A percentile compares a stretch with the other conserved stretches of the same genome.
Evolutionary conservation across 2,329 filamentous ascomycete species (phyloP).

Genomic region (Sphaceloma murrayae): DNA sequence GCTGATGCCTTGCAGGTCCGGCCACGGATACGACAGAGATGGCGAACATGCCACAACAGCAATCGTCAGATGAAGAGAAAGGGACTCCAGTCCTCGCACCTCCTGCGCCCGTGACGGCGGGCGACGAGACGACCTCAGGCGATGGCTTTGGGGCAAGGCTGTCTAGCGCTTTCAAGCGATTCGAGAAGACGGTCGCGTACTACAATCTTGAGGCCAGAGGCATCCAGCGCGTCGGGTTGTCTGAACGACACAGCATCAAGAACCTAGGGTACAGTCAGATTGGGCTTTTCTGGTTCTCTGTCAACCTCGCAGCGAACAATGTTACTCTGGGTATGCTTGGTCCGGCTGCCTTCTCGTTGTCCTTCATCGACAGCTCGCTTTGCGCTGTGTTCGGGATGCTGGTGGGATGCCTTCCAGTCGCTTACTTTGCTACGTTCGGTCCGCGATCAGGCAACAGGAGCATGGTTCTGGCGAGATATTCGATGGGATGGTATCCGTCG

Average conservation of each 20-base stretch:
- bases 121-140: neutral
- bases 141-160: constrained; percentile 14
- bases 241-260: constrained; percentile 45
- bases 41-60: constrained; percentile 8
- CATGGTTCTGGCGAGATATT: constrained; percentile 52
- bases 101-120: neutral
- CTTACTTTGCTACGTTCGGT: constrained; percentile 54
- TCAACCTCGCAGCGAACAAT: constrained; percentile 55
- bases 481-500: constrained; percentile 57
- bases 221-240: constrained; percentile 47
- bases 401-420: constrained; percentile 45
- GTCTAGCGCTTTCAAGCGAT: constrained; percentile 20
- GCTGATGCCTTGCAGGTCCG: constrained; percentile 16
- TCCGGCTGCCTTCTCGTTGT: constrained; percentile 48
- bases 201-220: constrained; percentile 52
- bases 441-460: constrained; percentile 53
- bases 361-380: constrained; percentile 48
- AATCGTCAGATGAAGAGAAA: constrained; percentile 20
- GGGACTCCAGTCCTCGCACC: constrained; percentile 16
- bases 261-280: constrained; percentile 46
- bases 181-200: constrained; percentile 36
- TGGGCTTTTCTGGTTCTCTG: constrained; percentile 50
- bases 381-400: constrained; percentile 50
- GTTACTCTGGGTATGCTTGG: constrained; percentile 56
- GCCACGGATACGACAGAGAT: constrained; percentile 23